These are phyloP conservation scores for Kwoniella mangroviensis DNA, from an alignment of 768 basidiomycete species.

Conservation along the genomic window DNA sequence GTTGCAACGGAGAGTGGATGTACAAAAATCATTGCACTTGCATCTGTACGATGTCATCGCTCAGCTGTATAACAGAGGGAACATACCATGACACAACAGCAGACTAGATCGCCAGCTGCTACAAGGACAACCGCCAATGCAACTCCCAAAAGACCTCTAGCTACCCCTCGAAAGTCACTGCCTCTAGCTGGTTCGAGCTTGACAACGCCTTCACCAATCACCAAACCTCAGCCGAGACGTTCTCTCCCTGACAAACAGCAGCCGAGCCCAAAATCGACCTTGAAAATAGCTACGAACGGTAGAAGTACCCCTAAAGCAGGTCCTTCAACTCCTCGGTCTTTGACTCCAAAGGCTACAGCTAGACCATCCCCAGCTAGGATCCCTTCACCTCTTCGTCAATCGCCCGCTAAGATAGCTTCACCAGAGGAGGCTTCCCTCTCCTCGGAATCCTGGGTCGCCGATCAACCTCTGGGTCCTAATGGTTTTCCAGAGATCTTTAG, in stretches of 20 bases:
- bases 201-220: neutral
- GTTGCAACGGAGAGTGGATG: neutral
- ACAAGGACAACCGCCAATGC: neutral
- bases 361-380: neutral
- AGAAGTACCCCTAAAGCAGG: conserved; percentile 4
- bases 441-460: conserved; percentile 7
- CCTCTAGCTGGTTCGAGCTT: conserved; percentile 6
- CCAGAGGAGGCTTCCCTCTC: neutral
- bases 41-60: no score
- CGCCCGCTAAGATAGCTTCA: neutral
- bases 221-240: neutral
- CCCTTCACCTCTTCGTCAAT: neutral
- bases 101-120: neutral
- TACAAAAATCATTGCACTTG: no score
- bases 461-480: conserved; percentile 4
- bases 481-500: conserved; percentile 22
- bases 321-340: conserved; percentile 5
- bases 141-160: neutral
- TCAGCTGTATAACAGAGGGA: neutral
- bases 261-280: neutral
- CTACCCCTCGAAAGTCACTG: conserved; percentile 9
- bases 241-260: neutral
- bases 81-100: neutral
- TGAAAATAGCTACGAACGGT: neutral
- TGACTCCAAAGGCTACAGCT: conserved; percentile 2